phyloP scores from a whole-genome alignment of 164 flowering plant genomes.

The Taxillus chinensis region DNA sequence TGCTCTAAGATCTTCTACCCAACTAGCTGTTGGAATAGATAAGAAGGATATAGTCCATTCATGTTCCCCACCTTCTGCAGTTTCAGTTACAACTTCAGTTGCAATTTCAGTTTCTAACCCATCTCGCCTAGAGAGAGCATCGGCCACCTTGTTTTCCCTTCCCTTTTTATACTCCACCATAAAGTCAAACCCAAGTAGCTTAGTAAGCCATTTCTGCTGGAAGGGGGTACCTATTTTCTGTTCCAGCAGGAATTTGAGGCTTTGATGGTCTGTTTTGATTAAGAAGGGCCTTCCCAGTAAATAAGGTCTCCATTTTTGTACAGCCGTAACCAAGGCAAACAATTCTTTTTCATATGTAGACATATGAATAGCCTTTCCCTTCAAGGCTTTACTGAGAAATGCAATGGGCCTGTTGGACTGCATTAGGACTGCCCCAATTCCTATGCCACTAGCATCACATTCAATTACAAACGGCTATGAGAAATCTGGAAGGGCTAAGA shows the following conservation, averaged over 20 bases:
- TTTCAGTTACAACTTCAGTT: too few species aligned
- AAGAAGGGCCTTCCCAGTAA: not conserved
- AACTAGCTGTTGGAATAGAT: not conserved
- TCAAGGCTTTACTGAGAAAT: not conserved
- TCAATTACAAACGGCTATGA: not conserved
- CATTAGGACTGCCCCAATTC: not conserved
- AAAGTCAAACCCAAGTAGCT: not conserved
- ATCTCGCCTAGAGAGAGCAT: not conserved
- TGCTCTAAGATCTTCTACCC: too few species aligned
- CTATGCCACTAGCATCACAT: not conserved
- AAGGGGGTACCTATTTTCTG: not conserved
- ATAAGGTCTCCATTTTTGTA: not conserved
- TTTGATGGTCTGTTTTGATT: not conserved
- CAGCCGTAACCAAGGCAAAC: not conserved
- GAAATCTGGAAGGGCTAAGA: not conserved
- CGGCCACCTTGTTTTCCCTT: not conserved
- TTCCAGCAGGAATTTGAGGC: not conserved
- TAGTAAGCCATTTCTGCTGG: not conserved
- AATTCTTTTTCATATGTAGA: not conserved
- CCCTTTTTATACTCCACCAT: not conserved
- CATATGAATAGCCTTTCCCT: too few species aligned
- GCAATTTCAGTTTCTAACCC: not conserved
- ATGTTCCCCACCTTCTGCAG: too few species aligned
- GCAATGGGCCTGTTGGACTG: not conserved
- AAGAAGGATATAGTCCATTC: not conserved